Evolutionary conservation across 352 stramenopile genomes (phyloP), one percentile per base, ranked within the genome.

Genomic region (Phytophthora uliginosa): DNA sequence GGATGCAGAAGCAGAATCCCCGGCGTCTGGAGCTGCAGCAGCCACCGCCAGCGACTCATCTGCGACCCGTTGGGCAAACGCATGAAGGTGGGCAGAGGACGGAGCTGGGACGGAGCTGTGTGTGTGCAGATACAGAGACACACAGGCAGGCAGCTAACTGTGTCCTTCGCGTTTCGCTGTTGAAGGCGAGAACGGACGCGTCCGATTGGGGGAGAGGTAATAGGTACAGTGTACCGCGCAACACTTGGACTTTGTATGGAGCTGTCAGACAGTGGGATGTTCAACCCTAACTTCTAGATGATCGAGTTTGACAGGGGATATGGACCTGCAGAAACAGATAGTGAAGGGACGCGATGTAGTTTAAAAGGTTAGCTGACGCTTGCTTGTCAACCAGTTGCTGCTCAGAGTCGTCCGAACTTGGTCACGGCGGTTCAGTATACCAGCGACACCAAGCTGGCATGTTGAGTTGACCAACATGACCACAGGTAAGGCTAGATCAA

Each of bases 1-100:
- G 88, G 84, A 68, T 95, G 84, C 26, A 74, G 59, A 31, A 69
- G n/a, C 10, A 82, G 68, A 34, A 76, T 45, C 17, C 50, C 56
- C 0, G 71, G 59, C 7, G 64, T 31, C 12, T 73, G 77, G 38
- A 84, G 59, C 36, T 66, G 54, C 34, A 77, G 31, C 36, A 79
- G 63, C 74, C 77, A 78, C 4, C 66, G 70, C 73, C 60, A 74
- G 12, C 56, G 59, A 63, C 26, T 62, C 9, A 53, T 36, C 9
- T 50, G 50, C 1, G 42, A 59, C 20, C 48, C 7, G 10, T 45
- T 65, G 17, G 59, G 59, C 15, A 48, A 26, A 15, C 65, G 59
- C 70, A 77, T 77, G 36, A 26, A 48, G 10, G 34, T 20, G 12
- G 0, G 22, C 34, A 18, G 9, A n/a, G 9, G 61, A 20, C 20